phyloP scores from a whole-genome alignment of 176 grass and related monocot species.

The Carex cristatella region DNA sequence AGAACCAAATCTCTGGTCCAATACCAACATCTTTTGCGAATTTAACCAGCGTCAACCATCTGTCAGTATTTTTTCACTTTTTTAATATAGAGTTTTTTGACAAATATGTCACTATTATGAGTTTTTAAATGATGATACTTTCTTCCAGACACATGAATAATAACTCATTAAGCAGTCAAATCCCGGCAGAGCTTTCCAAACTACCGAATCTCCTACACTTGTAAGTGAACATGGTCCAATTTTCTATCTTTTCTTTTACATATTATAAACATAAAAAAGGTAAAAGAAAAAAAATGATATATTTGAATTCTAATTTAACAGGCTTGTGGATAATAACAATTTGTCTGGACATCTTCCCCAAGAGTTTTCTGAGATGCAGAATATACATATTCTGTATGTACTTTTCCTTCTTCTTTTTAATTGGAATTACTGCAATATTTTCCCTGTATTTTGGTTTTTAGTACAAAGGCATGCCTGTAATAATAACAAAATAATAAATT shows the following conservation, averaged over 20 bases:
- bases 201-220: conserved; percentile 52
- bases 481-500: conserved; percentile 14
- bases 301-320: conserved; percentile 39
- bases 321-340: conserved; percentile 81
- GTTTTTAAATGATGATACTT: conserved; percentile 16
- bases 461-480: conserved; percentile 3
- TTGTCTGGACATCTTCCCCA: conserved; percentile 91
- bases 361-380: conserved; percentile 32
- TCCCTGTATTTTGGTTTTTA: background rate
- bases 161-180: conserved; percentile 91
- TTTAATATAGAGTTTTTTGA: background rate
- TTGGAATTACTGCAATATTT: conserved; percentile 1
- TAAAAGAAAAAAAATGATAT: background rate
- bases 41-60: conserved; percentile 53
- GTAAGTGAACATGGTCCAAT: conserved; percentile 40
- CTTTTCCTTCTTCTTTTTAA: conserved; percentile 16
- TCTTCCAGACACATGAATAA: conserved; percentile 91
- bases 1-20: conserved; percentile 71
- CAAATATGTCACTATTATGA: conserved; percentile 4
- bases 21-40: conserved; percentile 89
- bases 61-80: conserved; percentile 47
- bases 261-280: background rate
- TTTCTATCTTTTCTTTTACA: background rate
- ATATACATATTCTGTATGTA: conserved; percentile 65
- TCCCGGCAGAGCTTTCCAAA: conserved; percentile 63